These are phyloP conservation scores for Fraxinus baroniana DNA, from an alignment of 305 asterid species.

Conservation along the genomic window DNA sequence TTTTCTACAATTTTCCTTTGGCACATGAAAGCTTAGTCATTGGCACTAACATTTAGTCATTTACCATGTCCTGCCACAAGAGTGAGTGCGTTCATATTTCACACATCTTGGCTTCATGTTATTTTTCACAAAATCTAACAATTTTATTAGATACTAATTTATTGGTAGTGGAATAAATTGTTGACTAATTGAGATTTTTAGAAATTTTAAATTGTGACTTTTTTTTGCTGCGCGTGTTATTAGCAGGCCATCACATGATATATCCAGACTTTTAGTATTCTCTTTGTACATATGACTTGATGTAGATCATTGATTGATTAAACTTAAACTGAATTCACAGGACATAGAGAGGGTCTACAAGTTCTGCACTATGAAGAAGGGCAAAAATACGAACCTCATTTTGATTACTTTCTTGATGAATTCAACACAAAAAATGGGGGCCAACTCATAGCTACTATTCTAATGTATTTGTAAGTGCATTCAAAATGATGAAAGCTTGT, in stretches of 20 bases:
- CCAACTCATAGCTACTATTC: constrained; percentile 72
- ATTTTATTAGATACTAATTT: neutral
- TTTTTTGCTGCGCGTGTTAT: neutral
- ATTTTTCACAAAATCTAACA: neutral
- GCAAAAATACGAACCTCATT: constrained; percentile 90
- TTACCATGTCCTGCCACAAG: constrained; percentile 53
- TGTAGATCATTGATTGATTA: constrained; percentile 18
- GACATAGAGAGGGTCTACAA: constrained; percentile 85
- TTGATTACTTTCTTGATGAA: constrained; percentile 71
- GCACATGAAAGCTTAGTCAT: constrained; percentile 19
- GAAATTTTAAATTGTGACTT: neutral
- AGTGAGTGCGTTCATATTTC: constrained; percentile 12
- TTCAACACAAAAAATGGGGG: constrained; percentile 77
- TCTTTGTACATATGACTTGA: neutral
- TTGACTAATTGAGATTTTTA: neutral
- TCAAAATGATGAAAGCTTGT: constrained; percentile 4
- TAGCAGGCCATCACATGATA: constrained; percentile 8
- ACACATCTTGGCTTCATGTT: neutral
- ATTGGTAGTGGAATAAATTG: neutral
- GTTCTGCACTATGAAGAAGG: constrained; percentile 85
- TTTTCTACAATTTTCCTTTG: neutral
- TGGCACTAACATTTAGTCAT: constrained; percentile 4
- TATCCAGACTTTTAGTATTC: neutral
- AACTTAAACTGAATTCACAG: constrained; percentile 37
- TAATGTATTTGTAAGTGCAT: constrained; percentile 72